A percentile compares a stretch with the other conserved stretches of the same genome.
These are phyloP conservation scores for Urtica urens DNA, from an alignment of 306 rosid genomes.

Conservation along the genomic window DNA sequence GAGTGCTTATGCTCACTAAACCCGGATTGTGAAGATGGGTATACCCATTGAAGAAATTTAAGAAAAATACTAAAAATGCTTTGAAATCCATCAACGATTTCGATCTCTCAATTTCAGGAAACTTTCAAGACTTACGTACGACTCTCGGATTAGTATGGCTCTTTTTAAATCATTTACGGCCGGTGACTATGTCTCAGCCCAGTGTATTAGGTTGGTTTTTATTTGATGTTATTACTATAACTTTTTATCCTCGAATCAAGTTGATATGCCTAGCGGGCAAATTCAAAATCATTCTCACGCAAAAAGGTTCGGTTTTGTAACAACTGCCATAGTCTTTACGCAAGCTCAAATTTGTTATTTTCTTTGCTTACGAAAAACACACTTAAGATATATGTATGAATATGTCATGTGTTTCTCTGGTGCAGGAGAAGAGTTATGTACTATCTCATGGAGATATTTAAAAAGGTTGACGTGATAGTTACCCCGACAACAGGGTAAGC, in stretches of 20 bases:
- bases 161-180: conserved; percentile 74
- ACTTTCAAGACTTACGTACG: conserved; percentile 43
- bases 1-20: conserved; percentile 45
- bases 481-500: conserved; percentile 95
- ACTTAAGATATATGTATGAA: too few relatives aligned
- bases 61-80: too few relatives aligned
- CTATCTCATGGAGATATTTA: conserved; percentile 82
- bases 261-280: too few relatives aligned
- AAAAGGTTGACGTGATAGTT: conserved; percentile 79
- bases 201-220: conserved; percentile 85
- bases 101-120: conserved; percentile 28
- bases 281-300: too few relatives aligned
- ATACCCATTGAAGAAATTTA: conserved; percentile 15
- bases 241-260: too few relatives aligned
- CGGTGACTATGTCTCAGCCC: conserved; percentile 76
- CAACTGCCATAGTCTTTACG: too few relatives aligned
- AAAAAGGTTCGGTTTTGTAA: too few relatives aligned
- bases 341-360: too few relatives aligned
- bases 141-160: conserved; percentile 72
- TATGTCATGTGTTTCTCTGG: background rate
- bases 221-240: too few relatives aligned
- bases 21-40: conserved; percentile 78
- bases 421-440: conserved; percentile 87
- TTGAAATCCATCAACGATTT: background rate
- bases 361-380: too few relatives aligned